These are phyloP conservation scores for Drechslerella dactyloides DNA, from an alignment of 2,329 filamentous ascomycete genomes.

Conservation along the genomic window DNA sequence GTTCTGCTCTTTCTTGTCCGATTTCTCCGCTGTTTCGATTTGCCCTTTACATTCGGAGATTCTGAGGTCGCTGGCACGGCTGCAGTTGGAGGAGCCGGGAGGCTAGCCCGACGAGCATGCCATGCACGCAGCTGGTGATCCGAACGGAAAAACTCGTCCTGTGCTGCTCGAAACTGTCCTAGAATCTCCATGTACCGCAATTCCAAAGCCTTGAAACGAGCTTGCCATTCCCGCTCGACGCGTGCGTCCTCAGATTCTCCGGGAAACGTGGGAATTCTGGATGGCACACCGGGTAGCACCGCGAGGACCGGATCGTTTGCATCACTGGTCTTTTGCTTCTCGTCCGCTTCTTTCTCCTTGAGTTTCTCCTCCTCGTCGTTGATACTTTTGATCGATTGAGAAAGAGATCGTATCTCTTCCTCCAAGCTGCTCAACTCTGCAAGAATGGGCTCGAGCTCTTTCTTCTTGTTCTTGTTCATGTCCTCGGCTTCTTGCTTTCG, in stretches of 20 bases:
- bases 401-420: conserved; percentile 74
- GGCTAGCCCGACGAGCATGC: conserved; percentile 56
- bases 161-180: conserved; percentile 42
- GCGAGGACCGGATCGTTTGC: conserved; percentile 14
- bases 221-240: conserved; percentile 65
- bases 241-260: conserved; percentile 61
- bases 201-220: conserved; percentile 64
- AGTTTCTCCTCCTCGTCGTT: conserved; percentile 73
- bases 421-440: conserved; percentile 69
- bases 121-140: conserved; percentile 54
- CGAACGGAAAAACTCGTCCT: conserved; percentile 55
- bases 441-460: conserved; percentile 64
- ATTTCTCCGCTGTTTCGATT: conserved; percentile 57
- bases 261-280: conserved; percentile 34
- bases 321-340: conserved; percentile 59
- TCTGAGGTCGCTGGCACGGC: background rate
- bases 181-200: conserved; percentile 57
- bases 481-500: conserved; percentile 65
- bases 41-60: conserved; percentile 49
- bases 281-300: conserved; percentile 25
- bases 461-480: conserved; percentile 63
- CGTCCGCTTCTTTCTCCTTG: conserved; percentile 68
- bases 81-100: conserved; percentile 44
- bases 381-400: conserved; percentile 73
- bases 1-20: conserved; percentile 59